Base-by-base conservation (phyloP, 1,284 basidiomycete species). In the Trichosporon sp. region DNA sequence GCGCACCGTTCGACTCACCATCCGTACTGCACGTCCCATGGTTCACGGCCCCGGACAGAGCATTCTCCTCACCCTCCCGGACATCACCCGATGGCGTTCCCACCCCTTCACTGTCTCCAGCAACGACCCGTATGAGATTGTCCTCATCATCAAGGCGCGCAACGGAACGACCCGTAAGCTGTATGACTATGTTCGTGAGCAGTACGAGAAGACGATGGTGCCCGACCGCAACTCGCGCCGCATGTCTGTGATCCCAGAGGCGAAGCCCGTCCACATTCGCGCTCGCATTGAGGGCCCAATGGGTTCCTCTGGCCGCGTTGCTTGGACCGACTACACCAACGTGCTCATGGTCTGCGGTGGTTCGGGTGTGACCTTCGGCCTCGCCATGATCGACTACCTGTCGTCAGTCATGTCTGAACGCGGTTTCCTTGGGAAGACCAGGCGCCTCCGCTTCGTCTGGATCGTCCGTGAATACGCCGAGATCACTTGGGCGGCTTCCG, bases 101-200 rank as follows among this genome's bases (percentile, higher is more conserved):
- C 93, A 95, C 79, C 93, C 93, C 0, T 95, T 94, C 83, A 94
- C 93, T 0, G 90, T 90, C 71, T 89, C 90, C 16, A 90, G 89
- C 56, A 87, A 91, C 38, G 90, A 89, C 78, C 89, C 92, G 72
- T 72, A 76, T 65, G 88, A 89, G 71, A 86, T 94, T 71, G 86
- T 92, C 2, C 87, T 95, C 64, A 86, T 94, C 70, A 87, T 95
- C 67, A 91, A 93, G 68, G 89, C 91, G 0, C 89, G 92, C 77
- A 86, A 87, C 32, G 93, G 92, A 1, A 91, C 92, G 85, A 93
- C 92, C 1, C 87, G 86, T 72, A 85, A 88, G 32, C 85, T 94
- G 4, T 93, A 90, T 90, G 85, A 92, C 70, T 72, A 83, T 63
- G 83, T 84, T 14, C 89, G 72, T 3, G 66, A 69, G 38, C 31